Evolutionary conservation across 495 filamentous ascomycete species (phyloP), one percentile per base, ranked within the genome.

Genomic region (Recurvomyces mirabilis): DNA sequence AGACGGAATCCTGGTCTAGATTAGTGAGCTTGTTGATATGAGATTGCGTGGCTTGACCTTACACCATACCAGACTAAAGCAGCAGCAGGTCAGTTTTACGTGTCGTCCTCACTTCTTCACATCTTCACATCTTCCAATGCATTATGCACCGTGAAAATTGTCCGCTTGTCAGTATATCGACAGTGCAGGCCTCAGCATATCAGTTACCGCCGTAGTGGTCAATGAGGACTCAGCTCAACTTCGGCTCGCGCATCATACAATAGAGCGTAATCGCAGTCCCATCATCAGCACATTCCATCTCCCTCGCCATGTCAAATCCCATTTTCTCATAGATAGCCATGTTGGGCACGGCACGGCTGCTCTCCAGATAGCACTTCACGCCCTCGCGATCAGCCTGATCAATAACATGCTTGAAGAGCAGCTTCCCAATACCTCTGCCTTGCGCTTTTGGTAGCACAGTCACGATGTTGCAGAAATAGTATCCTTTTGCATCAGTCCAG

Each of bases 391-490:
- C 78, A 10, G 79, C 79, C 51, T 57, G 58, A 41, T 70, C 60
- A 24, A 75, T 73, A 4, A 82, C 74, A 25, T 65, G 58, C 54
- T 73, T 61, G 56, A 81, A 73, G 39, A 83, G 60, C 43, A 63
- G 60, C 45, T 70, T 69, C 4, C 78, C 79, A 4, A 82, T 65
- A 0, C 79, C 78, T 56, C 63, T 70, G 1, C 73, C 72, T 49
- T 79, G 74, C 46, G 66, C 68, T 34, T 70, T 65, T 1, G 75
- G 71, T 19, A 68, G 58, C n/a, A 82, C 78, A 2, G 75, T 75
- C 43, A 83, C 68, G 38, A 82, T 75, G 56, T 81, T 83, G 47
- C 78, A 75, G 49, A 82, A 83, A 49, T 81, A 82, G 54, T 83
- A 83, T 0, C 79, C 79, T 5, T 57, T 60, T 3, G 68, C 62